Evolutionary conservation across 306 rosid species (phyloP), one percentile per base, ranked within the genome.

Genomic region (Rosa multiflora): DNA sequence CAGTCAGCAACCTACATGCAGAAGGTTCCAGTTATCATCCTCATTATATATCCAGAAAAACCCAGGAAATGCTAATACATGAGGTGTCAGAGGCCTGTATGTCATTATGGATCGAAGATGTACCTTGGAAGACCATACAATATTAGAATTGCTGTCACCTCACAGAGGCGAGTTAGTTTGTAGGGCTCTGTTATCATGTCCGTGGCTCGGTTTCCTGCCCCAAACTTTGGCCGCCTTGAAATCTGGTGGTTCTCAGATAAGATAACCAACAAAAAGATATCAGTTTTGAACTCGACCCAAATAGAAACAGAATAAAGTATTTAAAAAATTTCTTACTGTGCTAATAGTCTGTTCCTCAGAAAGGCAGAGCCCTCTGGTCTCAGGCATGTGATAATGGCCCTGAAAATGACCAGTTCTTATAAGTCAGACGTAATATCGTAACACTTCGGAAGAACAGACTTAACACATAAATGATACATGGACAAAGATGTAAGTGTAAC

Each of bases 41-140:
- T 35, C 55, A 67, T 69, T 2, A n/a, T 39, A 18, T 44, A 69
- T 42, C 73, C 73, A 43, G 20, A 69, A 44, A 44, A 69, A 69
- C 35, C n/a, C 55, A n/a, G 72, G 29, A 72, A 72, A 14, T 32
- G 21, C 46, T 51, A 15, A 26, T 26, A 72, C 62, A 72, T 32
- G 15, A 72, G 15, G 43, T 51, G 13, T 29, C 46, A 66, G 46
- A 66, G 47, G n/a, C 14, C 40, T 26, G 37, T 29, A 15, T 46
- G 58, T 44, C 56, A 11, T 35, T 35, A 18, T 3, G 7, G n/a
- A 63, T 6, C 59, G 83, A 78, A 63, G 55, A 14, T 55, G 29
- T 83, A 96, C 99, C 99, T 96, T 80, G 99, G 99, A 75, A 96
- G 97, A 63, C 99, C 99, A 73, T 88, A 90, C 83, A 96, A 81